Percentiles rank a stretch among this genome's conserved stretches.
phyloP scores from a whole-genome alignment of 345 rosid species.

The Punica granatum region DNA sequence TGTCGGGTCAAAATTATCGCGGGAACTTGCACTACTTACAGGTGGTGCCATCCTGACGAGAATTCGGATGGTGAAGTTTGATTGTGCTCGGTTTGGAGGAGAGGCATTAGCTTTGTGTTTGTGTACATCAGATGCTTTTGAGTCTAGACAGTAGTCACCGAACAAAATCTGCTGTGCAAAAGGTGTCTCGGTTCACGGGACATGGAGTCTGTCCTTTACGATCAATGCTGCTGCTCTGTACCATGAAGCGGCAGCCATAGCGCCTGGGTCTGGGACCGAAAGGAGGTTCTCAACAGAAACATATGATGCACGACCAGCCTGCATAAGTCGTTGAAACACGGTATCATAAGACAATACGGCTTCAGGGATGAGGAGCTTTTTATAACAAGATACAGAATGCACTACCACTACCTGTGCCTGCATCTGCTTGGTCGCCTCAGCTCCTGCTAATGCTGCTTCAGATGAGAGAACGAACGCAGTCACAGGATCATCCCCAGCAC shows the following conservation, averaged over 20 bases:
- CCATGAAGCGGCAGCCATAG: constrained; percentile 91
- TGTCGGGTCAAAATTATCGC: too few relatives aligned
- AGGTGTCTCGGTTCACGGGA: not conserved
- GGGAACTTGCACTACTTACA: too few relatives aligned
- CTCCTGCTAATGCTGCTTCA: constrained; percentile 76
- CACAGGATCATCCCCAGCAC: constrained; percentile 57
- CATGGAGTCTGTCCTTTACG: constrained; percentile 31
- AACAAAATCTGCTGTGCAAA: not conserved
- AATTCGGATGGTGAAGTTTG: too few relatives aligned
- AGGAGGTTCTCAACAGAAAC: constrained; percentile 52
- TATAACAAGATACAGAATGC: not conserved
- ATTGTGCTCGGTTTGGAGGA: too few relatives aligned
- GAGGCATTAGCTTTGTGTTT: not conserved
- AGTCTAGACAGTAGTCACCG: not conserved
- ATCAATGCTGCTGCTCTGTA: constrained; percentile 85
- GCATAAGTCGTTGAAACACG: constrained; percentile 9
- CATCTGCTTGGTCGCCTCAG: constrained; percentile 80
- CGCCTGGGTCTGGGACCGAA: constrained; percentile 86
- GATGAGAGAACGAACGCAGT: constrained; percentile 66
- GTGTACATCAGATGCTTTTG: not conserved
- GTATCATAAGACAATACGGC: not conserved
- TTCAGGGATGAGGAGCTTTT: not conserved
- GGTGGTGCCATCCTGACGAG: too few relatives aligned
- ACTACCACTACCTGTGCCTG: constrained; percentile 62
- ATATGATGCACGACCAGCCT: constrained; percentile 86